Evolutionary conservation across 257 asterid species (phyloP).

Genomic region (Cruciata laevipes): DNA sequence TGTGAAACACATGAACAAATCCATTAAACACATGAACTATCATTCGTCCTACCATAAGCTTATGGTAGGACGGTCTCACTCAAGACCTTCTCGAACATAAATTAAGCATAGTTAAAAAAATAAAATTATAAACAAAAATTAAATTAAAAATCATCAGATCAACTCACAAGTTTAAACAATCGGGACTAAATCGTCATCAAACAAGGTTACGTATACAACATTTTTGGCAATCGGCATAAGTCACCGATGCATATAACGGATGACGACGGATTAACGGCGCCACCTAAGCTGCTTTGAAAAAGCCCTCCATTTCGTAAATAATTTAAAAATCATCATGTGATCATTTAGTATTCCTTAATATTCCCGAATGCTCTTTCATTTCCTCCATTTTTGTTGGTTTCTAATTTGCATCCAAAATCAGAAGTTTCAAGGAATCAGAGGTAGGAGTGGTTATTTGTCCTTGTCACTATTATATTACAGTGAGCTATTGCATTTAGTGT

Average conservation of each 20-base stretch:
- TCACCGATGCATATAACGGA: background rate
- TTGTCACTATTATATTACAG: background rate
- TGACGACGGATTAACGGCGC: background rate
- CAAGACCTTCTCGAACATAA: no score
- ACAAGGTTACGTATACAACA: no score
- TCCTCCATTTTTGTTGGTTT: background rate
- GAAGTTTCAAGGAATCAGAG: constrained; percentile 6
- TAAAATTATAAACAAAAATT: no score
- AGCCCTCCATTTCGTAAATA: background rate
- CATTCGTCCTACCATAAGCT: no score
- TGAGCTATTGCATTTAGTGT: no score
- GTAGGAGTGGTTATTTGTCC: background rate
- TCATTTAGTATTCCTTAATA: no score
- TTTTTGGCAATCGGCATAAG: background rate
- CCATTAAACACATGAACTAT: no score
- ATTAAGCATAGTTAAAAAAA: no score
- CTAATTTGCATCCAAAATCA: background rate
- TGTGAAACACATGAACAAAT: no score
- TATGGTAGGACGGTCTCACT: no score
- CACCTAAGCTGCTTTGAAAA: background rate
- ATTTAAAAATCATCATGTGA: background rate
- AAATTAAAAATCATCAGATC: no score
- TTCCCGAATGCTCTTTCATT: background rate
- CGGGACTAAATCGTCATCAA: background rate
- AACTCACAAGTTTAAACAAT: no score